phyloP scores from a whole-genome alignment of 257 asterid genomes.

The Solanum piurae region DNA sequence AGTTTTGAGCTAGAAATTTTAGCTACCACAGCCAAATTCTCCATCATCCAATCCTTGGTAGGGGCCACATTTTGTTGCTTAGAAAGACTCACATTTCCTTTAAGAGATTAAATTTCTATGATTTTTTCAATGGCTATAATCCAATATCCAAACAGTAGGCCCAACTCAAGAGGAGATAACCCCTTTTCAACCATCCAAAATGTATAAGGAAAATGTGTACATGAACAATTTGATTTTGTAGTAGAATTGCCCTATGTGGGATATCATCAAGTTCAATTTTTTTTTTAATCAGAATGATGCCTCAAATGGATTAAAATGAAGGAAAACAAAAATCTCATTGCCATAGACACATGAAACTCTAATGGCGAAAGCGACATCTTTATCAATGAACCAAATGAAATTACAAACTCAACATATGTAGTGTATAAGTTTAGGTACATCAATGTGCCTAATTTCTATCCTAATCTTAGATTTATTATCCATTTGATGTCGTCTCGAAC shows the following conservation, averaged over 20 bases:
- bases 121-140: not conserved
- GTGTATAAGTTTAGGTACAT: conserved; percentile 30
- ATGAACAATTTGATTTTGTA: not conserved
- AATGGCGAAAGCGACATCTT: not conserved
- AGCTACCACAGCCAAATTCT: not conserved
- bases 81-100: not conserved
- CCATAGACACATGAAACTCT: not conserved
- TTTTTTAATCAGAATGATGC: not conserved
- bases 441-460: conserved; percentile 17
- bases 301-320: not conserved
- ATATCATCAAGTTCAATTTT: not conserved
- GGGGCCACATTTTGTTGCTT: not conserved
- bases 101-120: not conserved
- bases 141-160: not conserved
- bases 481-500: conserved; percentile 1
- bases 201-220: not conserved
- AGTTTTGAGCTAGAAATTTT: not conserved
- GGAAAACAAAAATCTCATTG: not conserved
- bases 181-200: not conserved
- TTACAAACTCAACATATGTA: conserved; percentile 10
- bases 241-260: not conserved
- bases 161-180: not conserved
- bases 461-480: conserved; percentile 10
- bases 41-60: not conserved
- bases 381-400: not conserved